These are phyloP conservation scores for Pholiota adiposa DNA, from an alignment of 1,284 basidiomycete genomes.

Conservation along the genomic window DNA sequence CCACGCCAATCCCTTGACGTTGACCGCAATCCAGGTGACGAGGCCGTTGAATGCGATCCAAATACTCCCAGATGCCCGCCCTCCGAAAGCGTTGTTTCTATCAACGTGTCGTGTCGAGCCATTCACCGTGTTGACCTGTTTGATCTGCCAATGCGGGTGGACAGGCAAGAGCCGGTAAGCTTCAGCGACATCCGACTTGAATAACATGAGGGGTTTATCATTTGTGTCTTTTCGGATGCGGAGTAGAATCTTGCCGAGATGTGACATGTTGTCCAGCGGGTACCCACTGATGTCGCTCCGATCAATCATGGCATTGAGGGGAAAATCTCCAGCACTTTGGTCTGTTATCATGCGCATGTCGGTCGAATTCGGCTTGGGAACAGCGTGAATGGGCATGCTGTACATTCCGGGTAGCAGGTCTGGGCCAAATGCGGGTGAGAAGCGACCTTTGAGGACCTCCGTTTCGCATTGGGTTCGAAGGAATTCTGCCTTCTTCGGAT, in stretches of 20 bases:
- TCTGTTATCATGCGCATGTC: constrained; percentile 41
- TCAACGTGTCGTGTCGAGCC: constrained; percentile 28
- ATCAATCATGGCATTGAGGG: constrained; percentile 31
- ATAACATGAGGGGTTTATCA: neutral
- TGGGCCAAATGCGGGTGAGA: constrained; percentile 36
- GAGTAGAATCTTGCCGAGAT: constrained; percentile 7
- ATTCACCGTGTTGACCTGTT: constrained; percentile 36
- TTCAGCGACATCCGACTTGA: constrained; percentile 28
- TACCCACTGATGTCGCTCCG: neutral
- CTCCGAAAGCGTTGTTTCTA: constrained; percentile 31
- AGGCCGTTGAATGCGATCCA: constrained; percentile 28
- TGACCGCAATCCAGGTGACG: constrained; percentile 31
- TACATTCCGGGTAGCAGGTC: constrained; percentile 35
- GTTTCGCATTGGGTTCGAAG: constrained; percentile 28
- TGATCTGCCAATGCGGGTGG: constrained; percentile 43
- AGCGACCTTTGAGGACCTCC: constrained; percentile 33
- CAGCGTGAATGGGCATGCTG: constrained; percentile 34
- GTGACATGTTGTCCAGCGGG: constrained; percentile 13
- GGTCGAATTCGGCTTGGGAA: constrained; percentile 38
- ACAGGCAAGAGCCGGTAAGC: constrained; percentile 40
- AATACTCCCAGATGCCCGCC: constrained; percentile 17
- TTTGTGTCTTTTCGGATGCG: neutral
- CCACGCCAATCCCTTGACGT: constrained; percentile 14
- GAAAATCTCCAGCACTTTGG: constrained; percentile 35
- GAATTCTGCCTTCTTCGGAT: constrained; percentile 20